These are phyloP conservation scores for Withania somnifera DNA, from an alignment of 305 asterid species.

Conservation along the genomic window DNA sequence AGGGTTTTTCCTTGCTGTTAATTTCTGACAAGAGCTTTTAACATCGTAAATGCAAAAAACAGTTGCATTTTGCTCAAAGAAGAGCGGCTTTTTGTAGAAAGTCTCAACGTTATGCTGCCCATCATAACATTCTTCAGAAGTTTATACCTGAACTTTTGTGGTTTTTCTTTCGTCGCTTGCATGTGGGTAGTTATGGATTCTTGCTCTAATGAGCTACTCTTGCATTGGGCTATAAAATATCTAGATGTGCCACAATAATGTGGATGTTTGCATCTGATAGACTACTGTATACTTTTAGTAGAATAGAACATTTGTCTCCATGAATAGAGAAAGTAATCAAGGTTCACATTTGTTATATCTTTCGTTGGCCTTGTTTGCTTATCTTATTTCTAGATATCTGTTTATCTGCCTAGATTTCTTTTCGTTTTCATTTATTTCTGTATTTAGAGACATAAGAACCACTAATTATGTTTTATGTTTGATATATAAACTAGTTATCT, in stretches of 20 bases:
- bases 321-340: neutral
- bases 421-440: neutral
- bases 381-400: neutral
- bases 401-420: neutral
- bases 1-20: neutral
- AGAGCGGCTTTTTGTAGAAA: neutral
- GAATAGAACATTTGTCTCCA: neutral
- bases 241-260: neutral
- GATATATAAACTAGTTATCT: no score
- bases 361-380: neutral
- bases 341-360: neutral
- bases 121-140: neutral
- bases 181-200: neutral
- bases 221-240: neutral
- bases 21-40: neutral
- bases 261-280: neutral
- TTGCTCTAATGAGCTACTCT: neutral
- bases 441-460: neutral
- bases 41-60: neutral
- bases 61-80: neutral
- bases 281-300: neutral
- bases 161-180: neutral
- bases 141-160: neutral
- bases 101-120: neutral
- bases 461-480: neutral